Base-by-base conservation (phyloP, 345 rosid species). In the Populus deltoides region DNA sequence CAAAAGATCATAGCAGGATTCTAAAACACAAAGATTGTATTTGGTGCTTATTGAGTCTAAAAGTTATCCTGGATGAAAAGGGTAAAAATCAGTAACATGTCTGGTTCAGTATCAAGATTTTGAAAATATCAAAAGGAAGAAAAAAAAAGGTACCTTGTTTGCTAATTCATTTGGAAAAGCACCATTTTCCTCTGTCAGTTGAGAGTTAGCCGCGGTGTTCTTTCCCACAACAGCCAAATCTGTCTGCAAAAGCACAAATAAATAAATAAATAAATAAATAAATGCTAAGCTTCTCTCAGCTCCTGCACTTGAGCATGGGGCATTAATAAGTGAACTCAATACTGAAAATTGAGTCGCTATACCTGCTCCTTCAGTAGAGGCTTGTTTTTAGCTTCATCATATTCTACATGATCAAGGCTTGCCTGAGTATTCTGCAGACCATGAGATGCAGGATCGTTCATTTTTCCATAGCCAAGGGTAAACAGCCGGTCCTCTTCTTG, bases 281-380 rank as follows among this genome's bases (percentile, higher is more conserved):
- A 53, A 49, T 27, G 70, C 24, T 35, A 57, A 43, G 39, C 22
- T 47, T 33, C 51, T 57, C 38, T 39, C 36, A 8, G 29, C 31
- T 65, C 69, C 55, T 13, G 24, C 61, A 67, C 20, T 53, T 33
- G 72, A 74, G 81, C 71, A 74, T 75, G 66, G 59, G 75, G 68
- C 11, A 74, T 31, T 2, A 29, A 75, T 9, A 39, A 55, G 68
- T 71, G 29, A 27, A 68, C 17, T 16, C 62, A 47, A 47, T 0
- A 13, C 41, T 9, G 3, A 67, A 29, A 33, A n/a, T 6, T 61
- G 35, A 78, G n/a, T 71, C 78, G 70, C 59, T 55, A 62, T 85
- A 95, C 99, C 98, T 92, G 89, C 79, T 84, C 89, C 68, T 81
- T 85, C 49, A 49, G 61, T 2, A 70, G 25, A 51, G 80, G 70